phyloP scores from a whole-genome alignment of 2,329 filamentous ascomycete genomes.

The Penicillium thymicola region DNA sequence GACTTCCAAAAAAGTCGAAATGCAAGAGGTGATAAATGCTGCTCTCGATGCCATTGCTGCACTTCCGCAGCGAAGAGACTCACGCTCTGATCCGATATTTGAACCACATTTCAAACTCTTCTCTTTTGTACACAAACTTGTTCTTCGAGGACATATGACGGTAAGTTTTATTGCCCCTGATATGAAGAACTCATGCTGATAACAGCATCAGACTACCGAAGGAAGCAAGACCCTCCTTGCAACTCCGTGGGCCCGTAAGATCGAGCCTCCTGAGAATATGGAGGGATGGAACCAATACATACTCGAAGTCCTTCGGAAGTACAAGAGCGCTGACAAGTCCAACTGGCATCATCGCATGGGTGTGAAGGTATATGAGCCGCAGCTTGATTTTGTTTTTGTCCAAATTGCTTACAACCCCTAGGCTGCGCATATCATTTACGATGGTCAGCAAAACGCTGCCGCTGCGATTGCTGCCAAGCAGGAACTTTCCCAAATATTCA shows the following conservation, averaged over 20 bases:
- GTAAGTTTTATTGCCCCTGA: conserved; percentile 32
- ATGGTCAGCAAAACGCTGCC: conserved; percentile 51
- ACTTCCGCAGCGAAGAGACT: conserved; percentile 59
- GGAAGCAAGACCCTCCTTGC: conserved; percentile 51
- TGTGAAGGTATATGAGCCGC: conserved; percentile 57
- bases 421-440: conserved; percentile 60
- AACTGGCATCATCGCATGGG: conserved; percentile 96
- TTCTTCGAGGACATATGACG: conserved; percentile 50
- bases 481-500: conserved; percentile 82
- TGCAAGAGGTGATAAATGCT: conserved; percentile 54
- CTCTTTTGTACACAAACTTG: conserved; percentile 76
- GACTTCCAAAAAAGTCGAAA: conserved; percentile 33
- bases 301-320: conserved; percentile 54
- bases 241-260: conserved; percentile 55
- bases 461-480: conserved; percentile 64
- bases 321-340: conserved; percentile 74
- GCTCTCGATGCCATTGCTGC: conserved; percentile 59
- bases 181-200: conserved; percentile 20
- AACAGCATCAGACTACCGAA: conserved; percentile 39
- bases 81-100: conserved; percentile 68
- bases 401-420: conserved; percentile 40
- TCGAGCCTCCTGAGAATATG: conserved; percentile 48
- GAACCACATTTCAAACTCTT: conserved; percentile 93
- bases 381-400: neutral
- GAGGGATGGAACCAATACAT: conserved; percentile 61